Evolutionary conservation across 768 basidiomycete species (phyloP).

Genomic region (Suillus alpinus): DNA sequence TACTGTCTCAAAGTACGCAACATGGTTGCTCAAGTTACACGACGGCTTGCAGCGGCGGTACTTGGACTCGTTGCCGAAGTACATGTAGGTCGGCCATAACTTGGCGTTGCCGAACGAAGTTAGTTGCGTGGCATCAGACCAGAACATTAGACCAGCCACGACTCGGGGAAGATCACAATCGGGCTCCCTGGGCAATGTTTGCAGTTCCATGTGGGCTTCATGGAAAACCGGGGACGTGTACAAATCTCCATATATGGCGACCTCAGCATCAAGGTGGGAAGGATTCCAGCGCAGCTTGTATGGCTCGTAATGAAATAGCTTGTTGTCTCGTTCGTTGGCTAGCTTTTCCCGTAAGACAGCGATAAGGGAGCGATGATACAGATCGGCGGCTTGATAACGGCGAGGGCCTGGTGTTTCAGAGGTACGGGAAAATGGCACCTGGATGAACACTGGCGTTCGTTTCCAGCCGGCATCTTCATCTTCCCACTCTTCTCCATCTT

Average conservation of each 20-base stretch:
- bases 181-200: conserved; percentile 16
- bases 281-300: conserved; percentile 15
- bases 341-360: conserved; percentile 18
- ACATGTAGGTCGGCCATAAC: conserved; percentile 26
- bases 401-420: conserved; percentile 1
- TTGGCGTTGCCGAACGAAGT: conserved; percentile 26
- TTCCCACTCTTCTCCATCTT: conserved; percentile 1
- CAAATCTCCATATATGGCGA: conserved; percentile 12
- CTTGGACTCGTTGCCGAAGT: conserved; percentile 24
- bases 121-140: conserved; percentile 32
- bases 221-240: conserved; percentile 11
- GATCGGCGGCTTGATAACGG: conserved; percentile 2
- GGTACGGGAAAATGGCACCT: conserved; percentile 9
- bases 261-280: not conserved
- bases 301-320: conserved; percentile 15
- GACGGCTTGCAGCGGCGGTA: conserved; percentile 17
- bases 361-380: conserved; percentile 16
- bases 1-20: conserved; percentile 12
- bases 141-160: conserved; percentile 26
- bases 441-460: conserved; percentile 5
- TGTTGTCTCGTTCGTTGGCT: conserved; percentile 1
- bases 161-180: conserved; percentile 16
- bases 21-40: conserved; percentile 8
- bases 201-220: conserved; percentile 15
- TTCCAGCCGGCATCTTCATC: conserved; percentile 15